Conservation (phyloP, 2,329 filamentous ascomycete genomes). For the Cladosporium oxysporum region DNA sequence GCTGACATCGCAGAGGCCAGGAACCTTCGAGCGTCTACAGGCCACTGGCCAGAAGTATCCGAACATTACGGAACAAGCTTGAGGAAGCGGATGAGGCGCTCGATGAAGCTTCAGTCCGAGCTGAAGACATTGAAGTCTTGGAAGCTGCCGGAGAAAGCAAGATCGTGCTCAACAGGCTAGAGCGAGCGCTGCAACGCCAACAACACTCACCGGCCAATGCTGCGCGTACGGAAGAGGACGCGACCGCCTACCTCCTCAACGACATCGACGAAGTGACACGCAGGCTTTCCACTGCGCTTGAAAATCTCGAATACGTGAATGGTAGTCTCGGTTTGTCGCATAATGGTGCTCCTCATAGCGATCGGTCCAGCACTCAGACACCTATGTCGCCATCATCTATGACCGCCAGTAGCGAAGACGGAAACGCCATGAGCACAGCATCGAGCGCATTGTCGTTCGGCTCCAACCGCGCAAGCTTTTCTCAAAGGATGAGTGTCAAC, state of each 20-base stretch:
- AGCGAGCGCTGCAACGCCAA: constrained; percentile 13
- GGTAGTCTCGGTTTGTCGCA: not conserved
- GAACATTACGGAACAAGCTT: constrained; percentile 25
- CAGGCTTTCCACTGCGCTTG: not conserved
- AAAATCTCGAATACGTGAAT: not conserved
- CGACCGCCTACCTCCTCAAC: not conserved
- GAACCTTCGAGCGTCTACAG: constrained; percentile 19
- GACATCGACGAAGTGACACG: constrained; percentile 12
- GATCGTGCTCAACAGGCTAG: constrained; percentile 22
- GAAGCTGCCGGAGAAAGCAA: constrained; percentile 20
- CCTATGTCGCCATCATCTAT: constrained; percentile 1
- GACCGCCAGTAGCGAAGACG: constrained; percentile 12
- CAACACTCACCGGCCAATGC: not conserved
- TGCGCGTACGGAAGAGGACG: not conserved
- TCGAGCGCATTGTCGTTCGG: constrained; percentile 11
- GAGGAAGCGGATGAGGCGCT: constrained; percentile 27
- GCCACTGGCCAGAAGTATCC: constrained; percentile 20
- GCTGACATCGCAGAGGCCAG: constrained; percentile 19
- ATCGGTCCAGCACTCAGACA: not conserved
- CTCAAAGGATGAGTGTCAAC: constrained; percentile 1
- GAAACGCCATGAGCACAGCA: not conserved
- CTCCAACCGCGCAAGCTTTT: not conserved
- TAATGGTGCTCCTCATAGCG: not conserved
- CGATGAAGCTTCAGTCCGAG: constrained; percentile 3
- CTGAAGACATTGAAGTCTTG: constrained; percentile 13